Evolutionary conservation across 371 early-diverging fungal species (phyloP).

Genomic region (Mucor sp.): DNA sequence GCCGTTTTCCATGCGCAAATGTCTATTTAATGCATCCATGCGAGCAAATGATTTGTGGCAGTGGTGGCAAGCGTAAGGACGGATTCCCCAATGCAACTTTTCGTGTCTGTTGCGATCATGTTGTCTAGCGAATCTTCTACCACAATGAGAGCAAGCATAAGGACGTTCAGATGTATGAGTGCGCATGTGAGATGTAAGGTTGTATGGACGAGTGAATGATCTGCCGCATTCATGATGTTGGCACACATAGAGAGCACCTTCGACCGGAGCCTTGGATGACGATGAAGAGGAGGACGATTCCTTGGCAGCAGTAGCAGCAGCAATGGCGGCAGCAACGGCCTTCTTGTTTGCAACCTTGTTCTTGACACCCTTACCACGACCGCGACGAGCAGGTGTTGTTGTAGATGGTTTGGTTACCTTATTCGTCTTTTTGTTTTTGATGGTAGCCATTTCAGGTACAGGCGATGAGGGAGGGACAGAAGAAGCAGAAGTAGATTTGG

Average conservation of each 20-base stretch:
- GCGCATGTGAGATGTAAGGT: slow-evolving; percentile 70
- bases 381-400: slow-evolving; percentile 17
- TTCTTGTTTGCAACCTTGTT: slow-evolving; percentile 15
- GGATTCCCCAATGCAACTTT: slow-evolving; percentile 51
- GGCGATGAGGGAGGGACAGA: slow-evolving; percentile 12
- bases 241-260: slow-evolving; percentile 26
- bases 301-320: background rate
- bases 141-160: slow-evolving; percentile 45
- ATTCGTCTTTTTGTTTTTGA: slow-evolving; percentile 15
- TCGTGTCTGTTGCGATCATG: slow-evolving; percentile 58
- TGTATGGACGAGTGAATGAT: slow-evolving; percentile 71
- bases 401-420: slow-evolving; percentile 16
- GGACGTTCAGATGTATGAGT: slow-evolving; percentile 63
- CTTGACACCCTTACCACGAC: slow-evolving; percentile 31
- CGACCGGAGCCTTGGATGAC: slow-evolving; percentile 19
- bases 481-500: slow-evolving; percentile 1
- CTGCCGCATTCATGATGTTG: slow-evolving; percentile 60
- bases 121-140: slow-evolving; percentile 48
- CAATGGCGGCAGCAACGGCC: slow-evolving; percentile 8
- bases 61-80: slow-evolving; percentile 49
- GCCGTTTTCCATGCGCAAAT: slow-evolving; percentile 64
- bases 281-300: background rate
- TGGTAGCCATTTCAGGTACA: slow-evolving; percentile 6
- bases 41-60: slow-evolving; percentile 55
- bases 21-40: slow-evolving; percentile 70